Evolutionary conservation across 768 basidiomycete genomes (phyloP), one percentile per base, ranked within the genome.

Genomic region (Coprinopsis marcescibilis): DNA sequence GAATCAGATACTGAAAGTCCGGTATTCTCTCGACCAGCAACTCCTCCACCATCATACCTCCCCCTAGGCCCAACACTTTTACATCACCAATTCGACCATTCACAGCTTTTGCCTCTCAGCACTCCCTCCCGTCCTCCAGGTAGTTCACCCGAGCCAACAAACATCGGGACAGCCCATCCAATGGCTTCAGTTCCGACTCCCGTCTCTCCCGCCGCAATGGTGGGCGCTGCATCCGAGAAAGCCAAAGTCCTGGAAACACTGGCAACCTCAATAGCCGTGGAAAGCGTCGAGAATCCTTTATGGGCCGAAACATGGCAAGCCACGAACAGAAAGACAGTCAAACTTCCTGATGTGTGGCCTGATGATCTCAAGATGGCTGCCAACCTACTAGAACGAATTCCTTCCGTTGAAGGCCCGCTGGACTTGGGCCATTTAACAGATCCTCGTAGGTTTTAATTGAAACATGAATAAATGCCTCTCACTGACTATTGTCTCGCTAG

Each of bases 141-240:
- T 1, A 20, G 68, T 75, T 2, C 69, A 70, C 11, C 70, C 74
- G 7, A 70, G 72, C 37, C 66, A 67, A 52, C 36, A 13, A 34
- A 10, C 41, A 66, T 70, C 0, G 58, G 67, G 13, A 61, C 69
- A 12, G 58, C 71, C 25, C 65, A 60, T 2, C 59, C 56, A 12
- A 42, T 63, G 7, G 55, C 56, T 7, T 72, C 70, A 11, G 88
- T 83, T 0, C 88, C 87, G 1, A 92, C 89, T 0, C 89, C 89
- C 1, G 86, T 91, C 2, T 91, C 89, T 0, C 89, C 89, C 15
- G 87, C 85, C 3, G 83, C 85, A 1, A 69, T 71, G 0, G 65
- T 86, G 25, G 83, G 83, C 3, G 73, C 77, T 1, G 68, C 78
- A 1, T 76, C 77, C 3, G 86, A 86, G 58, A 80, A 79, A 51